Conservation (phyloP, 2,329 filamentous ascomycete genomes). For the Colletotrichum sp. region DNA sequence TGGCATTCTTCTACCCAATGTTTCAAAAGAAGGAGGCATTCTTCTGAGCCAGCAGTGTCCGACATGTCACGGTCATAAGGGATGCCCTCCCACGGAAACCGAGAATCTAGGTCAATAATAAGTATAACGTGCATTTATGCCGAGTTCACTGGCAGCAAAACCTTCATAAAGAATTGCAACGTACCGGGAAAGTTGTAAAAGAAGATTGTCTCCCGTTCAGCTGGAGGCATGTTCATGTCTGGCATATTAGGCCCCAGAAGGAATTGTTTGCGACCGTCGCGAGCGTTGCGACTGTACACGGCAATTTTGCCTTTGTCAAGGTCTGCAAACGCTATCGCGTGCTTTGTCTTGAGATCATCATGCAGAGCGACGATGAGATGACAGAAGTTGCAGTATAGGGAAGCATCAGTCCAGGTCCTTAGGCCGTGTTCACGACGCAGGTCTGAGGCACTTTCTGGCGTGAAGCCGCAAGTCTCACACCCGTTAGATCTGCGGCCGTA, state of each 20-base stretch:
- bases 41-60: not conserved
- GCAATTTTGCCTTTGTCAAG: not conserved
- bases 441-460: not conserved
- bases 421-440: not conserved
- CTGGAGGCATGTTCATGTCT: not conserved
- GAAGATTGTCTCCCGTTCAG: not conserved
- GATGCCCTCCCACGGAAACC: not conserved
- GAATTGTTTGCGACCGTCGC: not conserved
- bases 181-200: not conserved
- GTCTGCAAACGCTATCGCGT: not conserved
- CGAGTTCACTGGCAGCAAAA: fast-evolving
- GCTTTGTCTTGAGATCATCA: not conserved
- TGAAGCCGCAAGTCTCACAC: not conserved
- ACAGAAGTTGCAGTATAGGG: not conserved
- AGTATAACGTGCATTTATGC: not conserved
- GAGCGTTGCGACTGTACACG: fast-evolving
- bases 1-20: not conserved
- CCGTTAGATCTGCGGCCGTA: not conserved
- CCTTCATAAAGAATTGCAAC: fast-evolving
- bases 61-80: not conserved
- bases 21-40: not conserved
- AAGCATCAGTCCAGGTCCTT: not conserved
- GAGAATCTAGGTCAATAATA: not conserved
- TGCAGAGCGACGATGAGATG: not conserved
- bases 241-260: not conserved